Conservation (phyloP, 1,139 yeast genomes). For the Kluyveromyces sp. region DNA sequence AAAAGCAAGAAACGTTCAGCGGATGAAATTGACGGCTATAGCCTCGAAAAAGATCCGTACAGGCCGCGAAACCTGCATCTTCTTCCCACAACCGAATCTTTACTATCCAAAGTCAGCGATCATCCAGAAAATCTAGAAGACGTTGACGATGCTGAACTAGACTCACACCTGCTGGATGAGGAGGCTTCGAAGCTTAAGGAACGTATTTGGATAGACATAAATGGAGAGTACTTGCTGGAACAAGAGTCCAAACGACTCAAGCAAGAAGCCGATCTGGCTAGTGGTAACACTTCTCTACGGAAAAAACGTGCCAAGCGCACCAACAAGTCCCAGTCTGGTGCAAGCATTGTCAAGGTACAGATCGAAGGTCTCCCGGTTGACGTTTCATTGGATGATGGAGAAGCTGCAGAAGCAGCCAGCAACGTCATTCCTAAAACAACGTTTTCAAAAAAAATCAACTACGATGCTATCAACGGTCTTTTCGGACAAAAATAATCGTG, state of each 20-base stretch:
- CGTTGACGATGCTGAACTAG: conserved; percentile 76
- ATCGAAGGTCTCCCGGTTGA: conserved; percentile 8
- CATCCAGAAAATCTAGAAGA: conserved; percentile 61
- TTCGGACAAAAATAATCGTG: conserved; percentile 33
- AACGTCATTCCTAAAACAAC: conserved; percentile 62
- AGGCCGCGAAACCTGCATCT: conserved; percentile 49
- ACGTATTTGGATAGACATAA: conserved; percentile 79
- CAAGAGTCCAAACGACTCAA: conserved; percentile 82
- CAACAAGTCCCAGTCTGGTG: conserved; percentile 27
- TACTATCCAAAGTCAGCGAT: conserved; percentile 49
- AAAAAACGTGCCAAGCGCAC: conserved; percentile 38
- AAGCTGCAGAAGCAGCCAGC: conserved; percentile 48
- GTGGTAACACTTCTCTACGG: conserved; percentile 61
- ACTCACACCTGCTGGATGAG: conserved; percentile 49
- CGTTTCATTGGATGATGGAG: conserved; percentile 15
- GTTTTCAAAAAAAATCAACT: conserved; percentile 82
- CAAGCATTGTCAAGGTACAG: conserved; percentile 20
- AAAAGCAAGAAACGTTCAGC: conserved; percentile 19
- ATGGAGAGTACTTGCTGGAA: conserved; percentile 76
- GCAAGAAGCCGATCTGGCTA: conserved; percentile 75
- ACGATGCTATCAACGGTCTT: conserved; percentile 64
- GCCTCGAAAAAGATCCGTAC: conserved; percentile 35
- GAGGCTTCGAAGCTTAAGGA: conserved; percentile 68
- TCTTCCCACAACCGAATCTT: conserved; percentile 50
- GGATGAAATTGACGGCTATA: conserved; percentile 30